Evolutionary conservation across 2,329 filamentous ascomycete species (phyloP).

Genomic region (Diplodia intermedia): DNA sequence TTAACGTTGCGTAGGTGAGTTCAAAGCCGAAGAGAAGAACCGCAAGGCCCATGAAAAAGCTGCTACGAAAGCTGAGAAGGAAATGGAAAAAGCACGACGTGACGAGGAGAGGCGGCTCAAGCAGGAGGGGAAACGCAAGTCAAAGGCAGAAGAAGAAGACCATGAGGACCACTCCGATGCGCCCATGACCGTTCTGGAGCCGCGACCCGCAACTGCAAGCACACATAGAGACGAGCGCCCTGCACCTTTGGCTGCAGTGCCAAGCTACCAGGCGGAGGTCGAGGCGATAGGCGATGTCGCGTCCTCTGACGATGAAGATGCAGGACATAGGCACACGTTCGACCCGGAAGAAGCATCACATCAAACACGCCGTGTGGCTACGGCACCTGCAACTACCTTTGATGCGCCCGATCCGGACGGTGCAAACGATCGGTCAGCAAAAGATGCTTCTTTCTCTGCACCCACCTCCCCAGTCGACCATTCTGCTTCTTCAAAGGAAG

Average conservation of each 20-base stretch:
- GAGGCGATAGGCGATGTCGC: slow-evolving; percentile 29
- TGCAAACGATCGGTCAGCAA: not conserved
- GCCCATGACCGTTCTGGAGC: slow-evolving; percentile 12
- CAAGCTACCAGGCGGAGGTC: slow-evolving; percentile 29
- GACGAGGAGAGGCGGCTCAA: slow-evolving; percentile 59
- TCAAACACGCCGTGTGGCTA: slow-evolving; percentile 12
- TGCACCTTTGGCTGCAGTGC: slow-evolving; percentile 2
- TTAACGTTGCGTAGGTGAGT: slow-evolving; percentile 56
- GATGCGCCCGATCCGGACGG: not conserved
- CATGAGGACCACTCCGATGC: slow-evolving; percentile 10
- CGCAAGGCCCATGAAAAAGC: slow-evolving; percentile 60
- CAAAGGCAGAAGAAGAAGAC: slow-evolving; percentile 40
- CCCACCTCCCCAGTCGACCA: slow-evolving; percentile 3
- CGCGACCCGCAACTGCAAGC: slow-evolving; percentile 21
- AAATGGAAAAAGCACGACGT: slow-evolving; percentile 56
- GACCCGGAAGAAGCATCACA: slow-evolving; percentile 36
- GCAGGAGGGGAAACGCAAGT: slow-evolving; percentile 63
- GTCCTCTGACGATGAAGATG: slow-evolving; percentile 26
- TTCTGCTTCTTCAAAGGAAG: slow-evolving; percentile 32
- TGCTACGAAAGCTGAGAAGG: slow-evolving; percentile 47
- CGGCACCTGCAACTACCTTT: not conserved
- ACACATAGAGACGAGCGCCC: slow-evolving; percentile 27
- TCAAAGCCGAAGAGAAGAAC: slow-evolving; percentile 57
- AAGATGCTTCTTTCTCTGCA: slow-evolving; percentile 10
- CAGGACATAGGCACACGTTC: slow-evolving; percentile 37